Conservation (phyloP, 1,139 yeast genomes). For the Torulaspora globosa region DNA sequence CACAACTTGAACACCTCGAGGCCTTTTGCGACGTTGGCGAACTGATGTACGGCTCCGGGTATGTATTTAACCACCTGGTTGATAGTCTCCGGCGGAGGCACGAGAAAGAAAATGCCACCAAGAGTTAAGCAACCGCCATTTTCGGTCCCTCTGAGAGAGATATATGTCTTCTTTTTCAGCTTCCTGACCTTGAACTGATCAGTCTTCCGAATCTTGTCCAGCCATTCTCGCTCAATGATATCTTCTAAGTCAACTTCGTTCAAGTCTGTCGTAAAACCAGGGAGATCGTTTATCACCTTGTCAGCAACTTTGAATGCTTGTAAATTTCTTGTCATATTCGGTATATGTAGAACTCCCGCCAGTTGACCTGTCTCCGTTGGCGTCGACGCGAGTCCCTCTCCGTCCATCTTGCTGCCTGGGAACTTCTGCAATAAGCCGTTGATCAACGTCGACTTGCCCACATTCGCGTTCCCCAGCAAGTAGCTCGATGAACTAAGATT, state of each 20-base stretch:
- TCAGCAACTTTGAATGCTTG: constrained; percentile 27
- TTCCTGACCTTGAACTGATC: constrained; percentile 25
- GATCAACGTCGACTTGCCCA: constrained; percentile 70
- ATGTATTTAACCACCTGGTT: constrained; percentile 39
- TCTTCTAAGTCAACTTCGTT: constrained; percentile 18
- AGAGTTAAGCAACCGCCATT: constrained; percentile 46
- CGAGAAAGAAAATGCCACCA: constrained; percentile 59
- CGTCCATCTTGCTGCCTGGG: constrained; percentile 24
- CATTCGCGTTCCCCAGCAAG: constrained; percentile 67
- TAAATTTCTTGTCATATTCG: constrained; percentile 34
- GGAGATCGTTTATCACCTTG: constrained; percentile 31
- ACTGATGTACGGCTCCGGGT: constrained; percentile 33
- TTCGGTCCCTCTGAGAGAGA: constrained; percentile 40
- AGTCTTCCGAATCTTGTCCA: constrained; percentile 32
- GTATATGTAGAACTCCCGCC: constrained; percentile 36
- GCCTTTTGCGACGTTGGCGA: constrained; percentile 31
- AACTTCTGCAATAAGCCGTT: constrained; percentile 42
- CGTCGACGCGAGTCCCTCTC: constrained; percentile 8
- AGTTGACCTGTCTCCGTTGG: constrained; percentile 8
- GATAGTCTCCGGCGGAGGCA: constrained; percentile 45
- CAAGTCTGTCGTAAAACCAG: constrained; percentile 28
- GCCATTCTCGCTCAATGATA: constrained; percentile 25
- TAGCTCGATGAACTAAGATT: constrained; percentile 45
- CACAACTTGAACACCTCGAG: constrained; percentile 34
- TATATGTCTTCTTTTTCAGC: constrained; percentile 38